Percentiles rank a stretch among this genome's conserved stretches.
Evolutionary conservation across 1,139 yeast species (phyloP).

Genomic region (Taiozyma sp.): DNA sequence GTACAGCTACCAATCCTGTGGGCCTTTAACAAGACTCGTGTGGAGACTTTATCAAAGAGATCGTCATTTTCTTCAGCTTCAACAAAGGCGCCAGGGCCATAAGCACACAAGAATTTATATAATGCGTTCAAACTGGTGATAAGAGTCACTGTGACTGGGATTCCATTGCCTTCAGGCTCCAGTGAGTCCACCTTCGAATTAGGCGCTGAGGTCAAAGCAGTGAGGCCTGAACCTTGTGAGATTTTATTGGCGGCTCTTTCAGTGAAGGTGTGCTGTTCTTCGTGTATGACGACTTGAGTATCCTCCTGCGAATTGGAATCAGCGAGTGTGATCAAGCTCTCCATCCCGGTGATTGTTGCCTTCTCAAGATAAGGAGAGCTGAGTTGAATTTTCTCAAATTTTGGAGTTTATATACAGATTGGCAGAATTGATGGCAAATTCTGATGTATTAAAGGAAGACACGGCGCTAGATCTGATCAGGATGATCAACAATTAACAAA

Average conservation of each 20-base stretch:
- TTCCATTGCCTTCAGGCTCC: background rate
- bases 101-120: constrained; percentile 5
- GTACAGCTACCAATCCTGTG: constrained; percentile 5
- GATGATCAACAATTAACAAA: too few species aligned
- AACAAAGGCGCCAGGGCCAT: constrained; percentile 9
- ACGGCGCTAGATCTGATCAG: too few species aligned
- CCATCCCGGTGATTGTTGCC: background rate
- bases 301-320: background rate
- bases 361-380: background rate
- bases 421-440: background rate
- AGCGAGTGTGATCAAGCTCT: background rate
- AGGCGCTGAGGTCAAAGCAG: background rate
- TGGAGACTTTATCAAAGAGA: background rate
- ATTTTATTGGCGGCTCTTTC: background rate
- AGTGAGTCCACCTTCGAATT: background rate
- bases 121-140: background rate
- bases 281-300: background rate
- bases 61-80: background rate
- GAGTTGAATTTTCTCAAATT: background rate
- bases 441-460: background rate
- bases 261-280: background rate
- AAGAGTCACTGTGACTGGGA: background rate
- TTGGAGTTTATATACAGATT: background rate
- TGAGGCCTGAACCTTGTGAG: background rate
- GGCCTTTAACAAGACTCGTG: background rate